Evolutionary conservation across 306 rosid genomes (phyloP).

Genomic region (Prunus davidiana): DNA sequence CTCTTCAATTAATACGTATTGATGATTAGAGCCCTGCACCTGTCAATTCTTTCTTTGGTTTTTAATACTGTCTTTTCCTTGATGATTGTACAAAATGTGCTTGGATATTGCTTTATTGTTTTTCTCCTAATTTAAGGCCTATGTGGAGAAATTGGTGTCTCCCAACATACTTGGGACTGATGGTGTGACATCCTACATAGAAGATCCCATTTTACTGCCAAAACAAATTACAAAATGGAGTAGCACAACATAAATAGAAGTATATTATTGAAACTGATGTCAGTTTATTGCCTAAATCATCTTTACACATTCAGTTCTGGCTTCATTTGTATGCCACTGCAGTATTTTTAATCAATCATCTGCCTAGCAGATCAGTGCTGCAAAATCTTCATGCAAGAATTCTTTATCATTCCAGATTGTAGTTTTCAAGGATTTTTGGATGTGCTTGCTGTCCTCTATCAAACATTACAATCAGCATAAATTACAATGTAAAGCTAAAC

Average conservation of each 20-base stretch:
- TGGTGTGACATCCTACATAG: background rate
- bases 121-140: background rate
- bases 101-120: background rate
- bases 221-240: background rate
- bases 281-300: background rate
- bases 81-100: background rate
- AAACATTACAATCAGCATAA: background rate
- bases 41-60: background rate
- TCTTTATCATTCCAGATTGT: background rate
- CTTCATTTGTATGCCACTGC: background rate
- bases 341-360: background rate
- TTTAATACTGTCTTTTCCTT: background rate
- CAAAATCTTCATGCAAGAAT: background rate
- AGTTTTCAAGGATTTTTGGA: background rate
- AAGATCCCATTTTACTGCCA: background rate
- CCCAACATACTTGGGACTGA: background rate
- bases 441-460: background rate
- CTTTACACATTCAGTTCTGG: background rate
- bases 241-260: background rate
- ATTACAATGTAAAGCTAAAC: background rate
- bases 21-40: background rate
- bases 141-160: background rate
- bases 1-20: background rate
- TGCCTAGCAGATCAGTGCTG: background rate
- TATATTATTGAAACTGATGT: constrained; percentile 1